These are phyloP conservation scores for Alternaria triticimaculans DNA, from an alignment of 2,329 filamentous ascomycete genomes.

Conservation along the genomic window DNA sequence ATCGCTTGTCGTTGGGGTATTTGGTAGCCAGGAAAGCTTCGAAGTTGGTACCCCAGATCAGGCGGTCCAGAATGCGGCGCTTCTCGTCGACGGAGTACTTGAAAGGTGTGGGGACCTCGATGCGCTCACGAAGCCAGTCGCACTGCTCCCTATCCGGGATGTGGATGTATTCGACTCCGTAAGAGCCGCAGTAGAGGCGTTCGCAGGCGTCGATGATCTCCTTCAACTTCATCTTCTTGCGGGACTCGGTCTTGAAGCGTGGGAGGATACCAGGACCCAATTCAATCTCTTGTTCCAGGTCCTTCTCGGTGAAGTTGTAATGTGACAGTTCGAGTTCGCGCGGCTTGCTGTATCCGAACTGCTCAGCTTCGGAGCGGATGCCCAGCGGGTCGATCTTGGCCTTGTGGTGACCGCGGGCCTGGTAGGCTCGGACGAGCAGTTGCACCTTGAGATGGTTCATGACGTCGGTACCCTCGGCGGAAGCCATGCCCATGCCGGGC, in stretches of 20 bases:
- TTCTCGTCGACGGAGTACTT: slow-evolving; percentile 99
- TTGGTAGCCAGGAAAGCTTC: slow-evolving; percentile 95
- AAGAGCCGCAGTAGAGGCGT: slow-evolving; percentile 95
- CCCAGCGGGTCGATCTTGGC: slow-evolving; percentile 95
- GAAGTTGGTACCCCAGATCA: slow-evolving; percentile 99
- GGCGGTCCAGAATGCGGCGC: slow-evolving; percentile 91
- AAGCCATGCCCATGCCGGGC: slow-evolving; percentile 70
- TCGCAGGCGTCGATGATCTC: slow-evolving; percentile 95
- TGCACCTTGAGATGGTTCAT: slow-evolving; percentile 98
- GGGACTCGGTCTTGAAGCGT: slow-evolving; percentile 84
- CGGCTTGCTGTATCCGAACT: slow-evolving; percentile 84
- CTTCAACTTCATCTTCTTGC: slow-evolving; percentile 94
- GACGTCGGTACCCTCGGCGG: slow-evolving; percentile 78
- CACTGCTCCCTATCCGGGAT: slow-evolving; percentile 97
- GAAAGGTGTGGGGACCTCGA: slow-evolving; percentile 93
- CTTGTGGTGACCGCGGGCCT: slow-evolving; percentile 97
- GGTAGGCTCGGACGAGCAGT: slow-evolving; percentile 94
- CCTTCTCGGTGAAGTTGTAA: slow-evolving; percentile 94
- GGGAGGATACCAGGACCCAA: slow-evolving; percentile 95
- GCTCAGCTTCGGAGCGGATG: slow-evolving; percentile 83
- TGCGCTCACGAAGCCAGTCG: slow-evolving; percentile 94
- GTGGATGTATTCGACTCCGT: slow-evolving; percentile 98
- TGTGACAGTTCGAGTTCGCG: slow-evolving; percentile 92
- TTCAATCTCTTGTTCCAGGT: slow-evolving; percentile 88
- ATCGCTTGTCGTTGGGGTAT: slow-evolving; percentile 99